These are phyloP conservation scores for Pseudozyma sp. DNA, from an alignment of 1,284 basidiomycete species.

Conservation along the genomic window DNA sequence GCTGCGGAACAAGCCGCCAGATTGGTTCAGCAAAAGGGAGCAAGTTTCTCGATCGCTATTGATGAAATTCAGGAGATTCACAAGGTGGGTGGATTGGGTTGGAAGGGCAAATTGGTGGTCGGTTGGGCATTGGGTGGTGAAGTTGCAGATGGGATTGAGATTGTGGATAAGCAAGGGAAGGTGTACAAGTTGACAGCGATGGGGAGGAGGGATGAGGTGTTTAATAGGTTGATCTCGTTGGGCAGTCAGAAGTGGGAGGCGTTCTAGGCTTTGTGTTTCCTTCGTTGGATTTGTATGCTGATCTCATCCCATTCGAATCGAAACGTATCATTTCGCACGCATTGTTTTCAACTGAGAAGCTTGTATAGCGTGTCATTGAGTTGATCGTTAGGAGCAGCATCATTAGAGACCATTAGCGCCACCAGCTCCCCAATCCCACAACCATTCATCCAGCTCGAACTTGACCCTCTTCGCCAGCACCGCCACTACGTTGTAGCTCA, in stretches of 20 bases:
- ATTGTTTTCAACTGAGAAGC: background rate
- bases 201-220: conserved; percentile 67
- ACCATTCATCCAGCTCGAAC: conserved; percentile 55
- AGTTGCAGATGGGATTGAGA: conserved; percentile 58
- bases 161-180: conserved; percentile 54
- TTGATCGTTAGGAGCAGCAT: background rate
- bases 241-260: conserved; percentile 55
- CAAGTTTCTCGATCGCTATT: conserved; percentile 59
- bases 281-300: background rate
- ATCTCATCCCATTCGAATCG: background rate
- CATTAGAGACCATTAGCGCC: conserved; percentile 22
- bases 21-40: conserved; percentile 22
- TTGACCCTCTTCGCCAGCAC: conserved; percentile 43
- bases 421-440: conserved; percentile 53
- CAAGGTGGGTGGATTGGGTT: conserved; percentile 68
- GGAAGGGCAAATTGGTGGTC: conserved; percentile 66
- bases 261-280: conserved; percentile 11
- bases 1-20: conserved; percentile 43
- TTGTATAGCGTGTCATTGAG: background rate
- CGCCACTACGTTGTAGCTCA: conserved; percentile 35
- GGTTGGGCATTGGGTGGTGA: conserved; percentile 58
- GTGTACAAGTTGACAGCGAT: conserved; percentile 65
- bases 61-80: conserved; percentile 65
- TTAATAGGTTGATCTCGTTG: conserved; percentile 63
- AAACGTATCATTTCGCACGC: background rate